These are phyloP conservation scores for Eucalyptus polybractea DNA, from an alignment of 345 rosid genomes.

Conservation along the genomic window DNA sequence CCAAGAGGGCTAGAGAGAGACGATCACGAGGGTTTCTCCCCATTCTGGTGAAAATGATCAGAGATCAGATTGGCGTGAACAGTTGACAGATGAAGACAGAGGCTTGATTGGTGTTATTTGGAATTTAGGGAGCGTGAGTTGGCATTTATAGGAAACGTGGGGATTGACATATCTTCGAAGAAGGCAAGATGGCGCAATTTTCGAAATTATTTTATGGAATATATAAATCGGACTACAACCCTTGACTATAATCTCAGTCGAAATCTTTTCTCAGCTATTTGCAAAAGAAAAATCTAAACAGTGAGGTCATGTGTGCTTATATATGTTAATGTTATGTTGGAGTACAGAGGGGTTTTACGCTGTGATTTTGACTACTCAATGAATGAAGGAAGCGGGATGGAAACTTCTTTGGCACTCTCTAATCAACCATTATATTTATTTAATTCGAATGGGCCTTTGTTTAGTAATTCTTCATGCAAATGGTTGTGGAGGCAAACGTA, in stretches of 20 bases:
- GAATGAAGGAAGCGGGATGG: neutral
- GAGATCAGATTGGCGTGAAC: neutral
- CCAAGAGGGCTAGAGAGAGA: neutral
- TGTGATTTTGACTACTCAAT: slow-evolving; percentile 4
- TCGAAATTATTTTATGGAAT: neutral
- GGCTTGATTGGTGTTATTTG: neutral
- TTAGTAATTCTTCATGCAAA: neutral
- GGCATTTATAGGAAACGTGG: neutral
- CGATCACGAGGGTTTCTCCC: neutral
- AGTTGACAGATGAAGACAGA: neutral
- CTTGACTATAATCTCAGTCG: neutral
- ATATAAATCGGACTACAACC: neutral
- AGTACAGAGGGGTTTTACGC: slow-evolving; percentile 9
- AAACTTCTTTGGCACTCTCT: neutral
- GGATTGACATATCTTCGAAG: neutral
- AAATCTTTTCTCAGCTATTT: neutral
- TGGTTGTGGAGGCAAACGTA: neutral
- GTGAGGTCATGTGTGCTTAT: neutral
- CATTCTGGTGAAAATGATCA: neutral
- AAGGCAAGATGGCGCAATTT: neutral
- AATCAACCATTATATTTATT: neutral
- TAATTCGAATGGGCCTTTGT: neutral
- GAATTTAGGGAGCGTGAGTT: neutral
- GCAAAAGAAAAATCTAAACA: neutral
- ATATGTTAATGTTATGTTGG: neutral